Evolutionary conservation across 1,139 yeast genomes (phyloP).

Genomic region (Lipomyces yarrowii): DNA sequence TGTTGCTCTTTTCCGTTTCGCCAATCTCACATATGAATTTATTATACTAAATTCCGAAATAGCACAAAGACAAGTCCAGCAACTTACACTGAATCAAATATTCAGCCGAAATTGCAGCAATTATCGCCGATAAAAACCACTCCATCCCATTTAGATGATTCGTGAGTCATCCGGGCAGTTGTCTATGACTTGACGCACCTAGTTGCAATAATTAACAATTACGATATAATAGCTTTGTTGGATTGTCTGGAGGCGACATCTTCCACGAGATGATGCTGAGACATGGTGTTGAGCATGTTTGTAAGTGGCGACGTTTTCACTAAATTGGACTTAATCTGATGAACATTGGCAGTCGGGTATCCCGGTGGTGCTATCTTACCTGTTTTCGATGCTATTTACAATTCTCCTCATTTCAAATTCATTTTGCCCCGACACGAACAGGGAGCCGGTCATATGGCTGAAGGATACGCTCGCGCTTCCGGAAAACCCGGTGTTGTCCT

Average conservation of each 20-base stretch:
- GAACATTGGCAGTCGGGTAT: conserved; percentile 32
- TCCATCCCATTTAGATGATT: conserved; percentile 25
- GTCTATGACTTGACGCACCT: background rate
- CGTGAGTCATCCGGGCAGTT: conserved; percentile 13
- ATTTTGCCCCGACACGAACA: conserved; percentile 96
- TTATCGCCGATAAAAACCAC: conserved; percentile 13
- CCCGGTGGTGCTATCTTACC: conserved; percentile 99
- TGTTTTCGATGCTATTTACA: conserved; percentile 94
- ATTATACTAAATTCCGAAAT: background rate
- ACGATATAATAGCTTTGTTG: conserved; percentile 50
- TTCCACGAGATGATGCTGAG: conserved; percentile 98
- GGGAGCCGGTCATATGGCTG: conserved; percentile 99
- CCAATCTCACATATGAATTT: background rate
- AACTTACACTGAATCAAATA: conserved; percentile 1
- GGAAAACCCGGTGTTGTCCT: conserved; percentile 99
- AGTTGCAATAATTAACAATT: conserved; percentile 3
- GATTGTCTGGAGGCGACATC: conserved; percentile 95
- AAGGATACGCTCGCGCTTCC: conserved; percentile 92
- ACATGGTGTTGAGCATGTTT: conserved; percentile 73
- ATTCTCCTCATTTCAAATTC: conserved; percentile 84
- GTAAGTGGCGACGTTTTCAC: conserved; percentile 37
- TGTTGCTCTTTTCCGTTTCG: background rate
- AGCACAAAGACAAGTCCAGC: conserved; percentile 6
- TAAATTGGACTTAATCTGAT: conserved; percentile 54
- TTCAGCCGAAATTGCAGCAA: background rate